Evolutionary conservation across 2,329 filamentous ascomycete species (phyloP), one percentile per base, ranked within the genome.

Genomic region (Sarocladium brachiariae): DNA sequence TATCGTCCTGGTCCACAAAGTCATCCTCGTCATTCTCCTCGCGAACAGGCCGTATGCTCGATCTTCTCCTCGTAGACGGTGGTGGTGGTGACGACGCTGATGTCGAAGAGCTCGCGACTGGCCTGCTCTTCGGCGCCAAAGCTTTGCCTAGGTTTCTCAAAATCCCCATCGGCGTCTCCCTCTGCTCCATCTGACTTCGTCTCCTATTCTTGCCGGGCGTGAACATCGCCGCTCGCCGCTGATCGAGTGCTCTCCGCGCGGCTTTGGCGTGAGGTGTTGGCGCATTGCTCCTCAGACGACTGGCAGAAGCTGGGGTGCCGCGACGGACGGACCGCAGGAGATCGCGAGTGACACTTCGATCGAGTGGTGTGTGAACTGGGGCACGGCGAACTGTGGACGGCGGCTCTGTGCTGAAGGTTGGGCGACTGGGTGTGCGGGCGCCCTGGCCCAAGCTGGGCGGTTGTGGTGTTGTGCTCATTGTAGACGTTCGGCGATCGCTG

Each of bases 261-360:
- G 80, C 81, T 57, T 76, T 76, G 43, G 76, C 80, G 60, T 85
- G 81, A 0, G 81, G 81, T 16, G 81, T 84, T 2, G 73, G 68
- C 11, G 69, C 68, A 62, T 72, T 69, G 54, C 63, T 64, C 37
- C 68, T 64, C 2, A 66, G 58, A 10, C 39, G 39, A 13, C 39
- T 27, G 11, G 61, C 75, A 2, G 76, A 78, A 30, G 69, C 71
- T 9, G 73, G 72, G 35, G 71, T 69, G 10, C 71, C 72, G 27
- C 66, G 66, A 13, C 67, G 60, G 27, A 67, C 58, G 2, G 69
- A 70, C 48, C 67, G 68, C 43, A 69, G 63, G 27, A 68, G 59
- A 16, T 70, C 65, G 23, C 67, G 65, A 2, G 65, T 54, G 25
- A 58, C 58, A 23, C 56, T 63, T 31, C 67, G 65, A 49, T 69